Conservation (phyloP, 169 alveolate species). For the Babesia microti region DNA sequence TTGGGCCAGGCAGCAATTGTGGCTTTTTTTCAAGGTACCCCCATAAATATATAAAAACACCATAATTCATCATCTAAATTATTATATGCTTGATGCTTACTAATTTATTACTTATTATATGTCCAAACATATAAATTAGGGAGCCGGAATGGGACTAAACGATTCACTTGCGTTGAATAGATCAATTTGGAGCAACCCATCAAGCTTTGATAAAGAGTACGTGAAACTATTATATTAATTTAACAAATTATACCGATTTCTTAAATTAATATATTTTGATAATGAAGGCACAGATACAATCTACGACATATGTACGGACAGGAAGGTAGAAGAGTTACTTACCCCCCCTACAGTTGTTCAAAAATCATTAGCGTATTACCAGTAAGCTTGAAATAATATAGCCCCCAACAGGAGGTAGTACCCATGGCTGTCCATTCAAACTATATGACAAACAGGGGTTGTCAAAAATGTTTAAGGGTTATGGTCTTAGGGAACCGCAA, state of each 20-base stretch:
- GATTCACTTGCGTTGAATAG: slow-evolving; percentile 70
- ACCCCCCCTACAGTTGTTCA: slow-evolving; percentile 80
- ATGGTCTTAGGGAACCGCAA: slow-evolving; percentile 42
- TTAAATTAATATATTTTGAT: background rate
- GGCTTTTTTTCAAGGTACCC: slow-evolving; percentile 71
- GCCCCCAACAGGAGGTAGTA: slow-evolving; percentile 73
- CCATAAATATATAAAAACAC: background rate
- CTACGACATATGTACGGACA: slow-evolving; percentile 85
- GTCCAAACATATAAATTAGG: slow-evolving; percentile 27
- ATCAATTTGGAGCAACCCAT: slow-evolving; percentile 70
- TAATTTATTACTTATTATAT: background rate
- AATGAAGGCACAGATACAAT: slow-evolving; percentile 73
- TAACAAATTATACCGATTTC: background rate
- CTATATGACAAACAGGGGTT: slow-evolving; percentile 31
- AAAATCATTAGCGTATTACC: slow-evolving; percentile 76
- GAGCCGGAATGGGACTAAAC: slow-evolving; percentile 77
- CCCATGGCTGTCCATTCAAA: slow-evolving; percentile 90
- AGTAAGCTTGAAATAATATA: slow-evolving; percentile 3
- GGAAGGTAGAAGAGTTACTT: slow-evolving; percentile 82
- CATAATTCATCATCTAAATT: background rate
- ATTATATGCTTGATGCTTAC: background rate
- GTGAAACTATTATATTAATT: background rate
- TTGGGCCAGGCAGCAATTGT: slow-evolving; percentile 76
- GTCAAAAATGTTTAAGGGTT: slow-evolving; percentile 21
- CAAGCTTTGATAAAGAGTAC: slow-evolving; percentile 70